Conservation (phyloP, 225 moss, liverwort and hornwort genomes). For the Pleurozium schreberi region DNA sequence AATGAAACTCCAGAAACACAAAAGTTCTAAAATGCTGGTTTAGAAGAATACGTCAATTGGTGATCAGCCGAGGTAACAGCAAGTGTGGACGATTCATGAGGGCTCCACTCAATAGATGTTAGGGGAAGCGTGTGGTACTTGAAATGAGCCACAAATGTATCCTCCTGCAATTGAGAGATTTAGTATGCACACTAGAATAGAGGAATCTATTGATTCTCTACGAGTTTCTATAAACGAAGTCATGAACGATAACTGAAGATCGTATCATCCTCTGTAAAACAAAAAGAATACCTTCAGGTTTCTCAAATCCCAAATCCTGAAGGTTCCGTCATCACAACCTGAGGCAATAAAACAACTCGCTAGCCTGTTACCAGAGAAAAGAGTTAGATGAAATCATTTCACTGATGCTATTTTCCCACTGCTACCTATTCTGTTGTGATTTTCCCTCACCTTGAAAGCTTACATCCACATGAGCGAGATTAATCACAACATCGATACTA, state of each 20-base stretch:
- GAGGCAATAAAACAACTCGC: conserved; percentile 97
- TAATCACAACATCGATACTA: neutral
- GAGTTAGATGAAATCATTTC: neutral
- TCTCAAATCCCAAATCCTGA: conserved; percentile 92
- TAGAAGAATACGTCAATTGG: too few relatives aligned
- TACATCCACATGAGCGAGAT: neutral
- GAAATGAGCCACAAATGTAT: too few relatives aligned
- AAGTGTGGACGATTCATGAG: too few relatives aligned
- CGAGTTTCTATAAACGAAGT: neutral
- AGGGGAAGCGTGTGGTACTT: too few relatives aligned
- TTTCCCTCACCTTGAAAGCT: neutral
- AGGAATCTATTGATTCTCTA: neutral
- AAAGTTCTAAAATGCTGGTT: too few relatives aligned
- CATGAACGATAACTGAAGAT: neutral
- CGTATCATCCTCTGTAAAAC: neutral
- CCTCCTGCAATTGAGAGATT: too few relatives aligned
- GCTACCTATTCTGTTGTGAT: neutral
- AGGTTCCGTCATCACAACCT: conserved; percentile 89
- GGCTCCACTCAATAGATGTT: too few relatives aligned
- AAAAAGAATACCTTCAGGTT: conserved; percentile 44
- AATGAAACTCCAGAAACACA: neutral
- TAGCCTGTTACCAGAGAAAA: conserved; percentile 24
- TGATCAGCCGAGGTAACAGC: too few relatives aligned
- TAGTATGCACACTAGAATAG: neutral
- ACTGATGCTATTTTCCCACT: neutral